Evolutionary conservation across 352 stramenopile genomes (phyloP).

Genomic region (Aphanomyces astaci): DNA sequence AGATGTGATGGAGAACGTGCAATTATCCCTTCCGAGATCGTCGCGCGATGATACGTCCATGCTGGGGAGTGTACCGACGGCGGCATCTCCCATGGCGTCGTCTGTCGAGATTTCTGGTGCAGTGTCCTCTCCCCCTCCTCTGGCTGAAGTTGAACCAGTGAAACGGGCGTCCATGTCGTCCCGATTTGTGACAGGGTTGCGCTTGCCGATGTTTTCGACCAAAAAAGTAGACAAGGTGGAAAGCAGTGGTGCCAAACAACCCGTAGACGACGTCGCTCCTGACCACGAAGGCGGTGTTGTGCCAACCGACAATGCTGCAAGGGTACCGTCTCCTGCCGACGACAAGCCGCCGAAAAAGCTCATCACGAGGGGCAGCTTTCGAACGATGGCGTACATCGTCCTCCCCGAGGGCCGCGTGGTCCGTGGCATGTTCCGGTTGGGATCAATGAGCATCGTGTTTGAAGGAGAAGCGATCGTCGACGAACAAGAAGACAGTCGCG

Average conservation of each 20-base stretch:
- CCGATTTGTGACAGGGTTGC: slow-evolving; percentile 54
- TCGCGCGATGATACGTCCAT: slow-evolving; percentile 12
- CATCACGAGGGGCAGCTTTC: slow-evolving; percentile 41
- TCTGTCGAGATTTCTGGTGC: too few relatives aligned
- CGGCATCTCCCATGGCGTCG: too few relatives aligned
- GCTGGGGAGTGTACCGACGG: background rate
- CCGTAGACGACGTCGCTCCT: too few relatives aligned
- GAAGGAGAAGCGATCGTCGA: slow-evolving; percentile 56
- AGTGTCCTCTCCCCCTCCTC: too few relatives aligned
- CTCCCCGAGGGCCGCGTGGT: slow-evolving; percentile 64
- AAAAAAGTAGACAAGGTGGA: slow-evolving; percentile 23
- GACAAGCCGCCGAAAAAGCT: slow-evolving; percentile 17
- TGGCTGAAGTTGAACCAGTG: background rate
- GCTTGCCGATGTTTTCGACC: slow-evolving; percentile 11
- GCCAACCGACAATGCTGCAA: too few relatives aligned
- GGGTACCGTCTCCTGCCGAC: too few relatives aligned
- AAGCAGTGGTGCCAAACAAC: too few relatives aligned
- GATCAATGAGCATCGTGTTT: slow-evolving; percentile 64
- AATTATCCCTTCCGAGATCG: background rate
- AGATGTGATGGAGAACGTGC: too few relatives aligned
- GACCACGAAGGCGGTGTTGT: too few relatives aligned
- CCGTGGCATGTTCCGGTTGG: slow-evolving; percentile 64
- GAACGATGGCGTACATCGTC: slow-evolving; percentile 73
- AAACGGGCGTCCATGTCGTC: slow-evolving; percentile 44
- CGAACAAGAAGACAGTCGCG: slow-evolving; percentile 34